These are phyloP conservation scores for Caloboletus inedulis DNA, from an alignment of 1,284 basidiomycete species.

Conservation along the genomic window DNA sequence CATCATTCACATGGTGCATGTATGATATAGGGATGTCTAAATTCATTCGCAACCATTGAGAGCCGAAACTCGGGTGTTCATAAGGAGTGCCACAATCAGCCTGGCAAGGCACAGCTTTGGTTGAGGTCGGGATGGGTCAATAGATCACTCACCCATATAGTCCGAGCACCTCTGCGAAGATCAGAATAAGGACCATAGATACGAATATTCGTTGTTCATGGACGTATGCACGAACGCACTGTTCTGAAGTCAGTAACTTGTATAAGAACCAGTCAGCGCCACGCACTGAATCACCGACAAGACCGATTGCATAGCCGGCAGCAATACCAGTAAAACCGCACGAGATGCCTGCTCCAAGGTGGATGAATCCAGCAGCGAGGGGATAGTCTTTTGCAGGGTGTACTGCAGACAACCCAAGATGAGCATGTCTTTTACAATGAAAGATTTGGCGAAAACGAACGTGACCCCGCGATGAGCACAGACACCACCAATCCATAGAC, in stretches of 20 bases:
- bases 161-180: constrained; percentile 93
- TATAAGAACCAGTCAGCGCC: background rate
- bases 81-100: constrained; percentile 85
- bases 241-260: constrained; percentile 3
- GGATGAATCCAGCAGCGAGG: constrained; percentile 87
- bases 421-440: background rate
- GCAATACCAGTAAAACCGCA: constrained; percentile 92
- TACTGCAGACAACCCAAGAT: constrained; percentile 46
- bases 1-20: constrained; percentile 10
- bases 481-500: constrained; percentile 69
- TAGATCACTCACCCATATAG: constrained; percentile 68
- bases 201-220: constrained; percentile 92
- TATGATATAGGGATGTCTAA: constrained; percentile 12
- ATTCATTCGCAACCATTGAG: constrained; percentile 28
- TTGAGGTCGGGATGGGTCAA: background rate
- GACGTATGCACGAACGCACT: constrained; percentile 73
- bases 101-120: constrained; percentile 34
- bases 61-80: constrained; percentile 67
- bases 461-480: constrained; percentile 61
- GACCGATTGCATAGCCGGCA: constrained; percentile 98
- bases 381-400: constrained; percentile 59
- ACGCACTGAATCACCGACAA: constrained; percentile 89
- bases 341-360: constrained; percentile 90
- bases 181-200: constrained; percentile 85
- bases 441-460: constrained; percentile 38